A percentile compares a stretch with the other conserved stretches of the same genome.
phyloP scores from a whole-genome alignment of 2,329 filamentous ascomycete species.

The Aspergillus sojae region DNA sequence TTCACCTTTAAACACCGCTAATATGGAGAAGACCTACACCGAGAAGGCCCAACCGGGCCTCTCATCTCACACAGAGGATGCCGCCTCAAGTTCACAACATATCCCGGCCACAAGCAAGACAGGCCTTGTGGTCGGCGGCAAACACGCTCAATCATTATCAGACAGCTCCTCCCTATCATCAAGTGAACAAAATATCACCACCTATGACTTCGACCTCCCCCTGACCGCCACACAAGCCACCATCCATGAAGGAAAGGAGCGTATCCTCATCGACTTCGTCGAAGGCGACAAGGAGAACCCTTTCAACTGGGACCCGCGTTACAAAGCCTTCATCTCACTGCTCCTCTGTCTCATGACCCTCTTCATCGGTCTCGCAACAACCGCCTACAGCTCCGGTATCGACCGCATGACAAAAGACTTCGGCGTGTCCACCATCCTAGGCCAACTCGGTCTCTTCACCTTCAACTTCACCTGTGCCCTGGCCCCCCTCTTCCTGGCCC shows the following conservation, averaged over 20 bases:
- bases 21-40: constrained; percentile 26
- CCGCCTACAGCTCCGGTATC: constrained; percentile 56
- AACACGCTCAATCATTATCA: constrained; percentile 26
- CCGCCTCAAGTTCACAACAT: constrained; percentile 14
- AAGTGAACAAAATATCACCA: constrained; percentile 26
- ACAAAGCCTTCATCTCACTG: constrained; percentile 51
- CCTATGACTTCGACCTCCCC: constrained; percentile 54
- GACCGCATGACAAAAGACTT: constrained; percentile 50
- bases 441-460: constrained; percentile 53
- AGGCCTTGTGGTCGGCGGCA: constrained; percentile 31
- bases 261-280: constrained; percentile 51
- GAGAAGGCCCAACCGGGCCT: constrained; percentile 26
- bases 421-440: constrained; percentile 45
- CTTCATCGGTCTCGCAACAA: constrained; percentile 58
- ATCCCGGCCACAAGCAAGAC: constrained; percentile 12
- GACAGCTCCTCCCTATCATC: constrained; percentile 23
- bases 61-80: constrained; percentile 29
- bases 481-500: constrained; percentile 52
- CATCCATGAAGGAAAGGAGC: constrained; percentile 48
- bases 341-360: constrained; percentile 57
- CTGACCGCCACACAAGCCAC: constrained; percentile 50
- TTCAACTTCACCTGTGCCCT: constrained; percentile 55
- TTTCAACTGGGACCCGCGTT: constrained; percentile 53
- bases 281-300: constrained; percentile 53
- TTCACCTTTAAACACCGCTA: constrained; percentile 2